Evolutionary conservation across 129 eudicot species (phyloP).

Genomic region (Flaveria robusta): DNA sequence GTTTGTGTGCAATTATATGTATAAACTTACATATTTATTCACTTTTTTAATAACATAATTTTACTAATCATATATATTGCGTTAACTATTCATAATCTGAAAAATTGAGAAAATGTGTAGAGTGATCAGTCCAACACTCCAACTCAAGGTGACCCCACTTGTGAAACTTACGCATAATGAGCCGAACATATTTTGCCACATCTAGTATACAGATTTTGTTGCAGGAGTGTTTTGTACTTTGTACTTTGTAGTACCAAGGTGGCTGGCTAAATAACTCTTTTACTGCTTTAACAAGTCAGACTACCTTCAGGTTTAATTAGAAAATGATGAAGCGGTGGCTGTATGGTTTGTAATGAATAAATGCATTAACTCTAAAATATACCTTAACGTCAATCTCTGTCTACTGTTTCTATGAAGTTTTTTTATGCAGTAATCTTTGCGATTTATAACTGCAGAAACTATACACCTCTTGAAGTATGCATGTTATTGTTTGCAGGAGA

Average conservation of each 20-base stretch:
- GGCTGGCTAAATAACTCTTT: background rate
- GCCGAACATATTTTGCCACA: background rate
- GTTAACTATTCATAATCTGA: background rate
- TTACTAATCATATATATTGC: no score
- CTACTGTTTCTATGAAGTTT: background rate
- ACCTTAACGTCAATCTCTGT: background rate
- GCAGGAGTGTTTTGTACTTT: background rate
- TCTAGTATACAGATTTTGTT: background rate
- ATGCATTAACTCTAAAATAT: background rate
- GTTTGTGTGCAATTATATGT: background rate
- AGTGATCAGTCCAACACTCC: background rate
- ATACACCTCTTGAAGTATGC: background rate
- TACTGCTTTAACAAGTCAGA: no score
- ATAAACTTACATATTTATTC: background rate
- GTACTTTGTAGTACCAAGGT: background rate
- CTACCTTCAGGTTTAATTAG: background rate
- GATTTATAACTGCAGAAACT: slow-evolving; percentile 19
- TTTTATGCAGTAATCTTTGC: background rate
- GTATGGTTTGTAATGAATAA: background rate
- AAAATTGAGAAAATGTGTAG: background rate
- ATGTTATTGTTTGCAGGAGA: slow-evolving; percentile 42
- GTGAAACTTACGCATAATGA: background rate
- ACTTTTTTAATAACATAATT: background rate
- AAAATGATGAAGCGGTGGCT: background rate
- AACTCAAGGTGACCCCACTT: background rate